These are phyloP conservation scores for Teunomyces panamensis DNA, from an alignment of 805 yeast genomes.

Conservation along the genomic window DNA sequence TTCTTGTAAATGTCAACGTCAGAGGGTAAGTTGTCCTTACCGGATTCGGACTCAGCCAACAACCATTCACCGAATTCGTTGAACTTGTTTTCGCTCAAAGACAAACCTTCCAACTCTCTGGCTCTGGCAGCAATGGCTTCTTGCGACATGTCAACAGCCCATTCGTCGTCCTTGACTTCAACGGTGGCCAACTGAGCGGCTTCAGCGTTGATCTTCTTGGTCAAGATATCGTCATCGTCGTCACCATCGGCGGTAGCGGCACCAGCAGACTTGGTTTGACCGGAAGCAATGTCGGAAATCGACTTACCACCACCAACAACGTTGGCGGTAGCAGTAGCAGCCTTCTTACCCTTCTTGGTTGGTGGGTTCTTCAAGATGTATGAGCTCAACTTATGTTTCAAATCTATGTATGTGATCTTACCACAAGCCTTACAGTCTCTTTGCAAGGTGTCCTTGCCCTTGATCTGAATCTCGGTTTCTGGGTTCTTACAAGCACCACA, in stretches of 20 bases:
- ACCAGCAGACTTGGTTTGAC: slow-evolving; percentile 28
- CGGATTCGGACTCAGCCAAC: slow-evolving; percentile 47
- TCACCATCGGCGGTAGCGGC: slow-evolving; percentile 34
- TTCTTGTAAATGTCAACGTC: slow-evolving; percentile 93
- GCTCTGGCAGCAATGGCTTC: slow-evolving; percentile 95
- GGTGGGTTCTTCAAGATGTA: slow-evolving; percentile 91
- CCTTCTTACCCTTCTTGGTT: slow-evolving; percentile 56
- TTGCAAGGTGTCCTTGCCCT: slow-evolving; percentile 69
- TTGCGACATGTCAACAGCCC: slow-evolving; percentile 97
- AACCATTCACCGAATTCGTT: slow-evolving; percentile 92
- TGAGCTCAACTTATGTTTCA: slow-evolving; percentile 81
- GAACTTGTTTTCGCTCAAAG: slow-evolving; percentile 49
- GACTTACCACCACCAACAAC: slow-evolving; percentile 86
- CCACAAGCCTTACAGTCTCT: slow-evolving; percentile 99
- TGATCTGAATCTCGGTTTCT: slow-evolving; percentile 86
- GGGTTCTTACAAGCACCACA: slow-evolving; percentile 97
- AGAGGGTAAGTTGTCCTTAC: slow-evolving; percentile 60
- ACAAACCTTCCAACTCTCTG: slow-evolving; percentile 70
- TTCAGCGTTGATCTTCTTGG: slow-evolving; percentile 79
- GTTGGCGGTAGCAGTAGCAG: slow-evolving; percentile 83
- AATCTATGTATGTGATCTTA: slow-evolving; percentile 76
- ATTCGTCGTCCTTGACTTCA: slow-evolving; percentile 82
- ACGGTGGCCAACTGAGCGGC: slow-evolving; percentile 63
- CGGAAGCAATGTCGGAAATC: slow-evolving; percentile 72
- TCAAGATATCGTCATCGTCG: slow-evolving; percentile 69